Conservation (phyloP, 257 asterid genomes). For the Solanum bulbocastanum region DNA sequence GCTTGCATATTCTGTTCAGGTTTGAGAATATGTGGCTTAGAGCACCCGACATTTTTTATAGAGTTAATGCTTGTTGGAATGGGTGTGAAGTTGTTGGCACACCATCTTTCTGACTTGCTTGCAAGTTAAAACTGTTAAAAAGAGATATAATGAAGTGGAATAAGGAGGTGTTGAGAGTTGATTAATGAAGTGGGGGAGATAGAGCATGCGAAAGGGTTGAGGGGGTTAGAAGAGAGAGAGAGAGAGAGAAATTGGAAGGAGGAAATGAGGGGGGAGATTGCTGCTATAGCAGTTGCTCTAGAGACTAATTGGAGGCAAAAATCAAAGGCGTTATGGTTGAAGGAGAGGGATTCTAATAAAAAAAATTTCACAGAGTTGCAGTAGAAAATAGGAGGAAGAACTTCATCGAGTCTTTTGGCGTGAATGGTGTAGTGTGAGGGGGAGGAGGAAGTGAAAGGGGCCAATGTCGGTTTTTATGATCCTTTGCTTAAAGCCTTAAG, state of each 20-base stretch:
- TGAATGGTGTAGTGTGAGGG: neutral
- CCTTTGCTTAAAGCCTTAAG: neutral
- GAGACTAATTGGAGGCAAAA: neutral
- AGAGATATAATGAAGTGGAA: neutral
- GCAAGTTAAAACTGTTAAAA: neutral
- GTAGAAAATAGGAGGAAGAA: neutral
- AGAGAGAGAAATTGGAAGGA: neutral
- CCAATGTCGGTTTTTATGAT: neutral
- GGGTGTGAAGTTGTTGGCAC: neutral
- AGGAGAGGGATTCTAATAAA: neutral
- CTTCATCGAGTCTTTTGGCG: neutral
- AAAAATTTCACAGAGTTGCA: neutral
- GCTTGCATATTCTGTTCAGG: neutral
- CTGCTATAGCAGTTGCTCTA: neutral
- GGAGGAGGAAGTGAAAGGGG: neutral
- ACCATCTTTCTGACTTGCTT: neutral
- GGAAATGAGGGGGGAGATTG: neutral
- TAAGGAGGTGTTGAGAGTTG: neutral
- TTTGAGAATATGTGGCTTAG: neutral
- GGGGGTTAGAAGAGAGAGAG: neutral
- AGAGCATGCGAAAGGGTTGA: neutral
- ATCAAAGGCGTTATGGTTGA: neutral
- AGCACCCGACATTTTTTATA: neutral
- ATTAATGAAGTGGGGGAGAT: neutral
- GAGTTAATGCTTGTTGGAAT: neutral